Evolutionary conservation across 1,284 basidiomycete genomes (phyloP).

Genomic region (Mycosarcoma mackinlayi): DNA sequence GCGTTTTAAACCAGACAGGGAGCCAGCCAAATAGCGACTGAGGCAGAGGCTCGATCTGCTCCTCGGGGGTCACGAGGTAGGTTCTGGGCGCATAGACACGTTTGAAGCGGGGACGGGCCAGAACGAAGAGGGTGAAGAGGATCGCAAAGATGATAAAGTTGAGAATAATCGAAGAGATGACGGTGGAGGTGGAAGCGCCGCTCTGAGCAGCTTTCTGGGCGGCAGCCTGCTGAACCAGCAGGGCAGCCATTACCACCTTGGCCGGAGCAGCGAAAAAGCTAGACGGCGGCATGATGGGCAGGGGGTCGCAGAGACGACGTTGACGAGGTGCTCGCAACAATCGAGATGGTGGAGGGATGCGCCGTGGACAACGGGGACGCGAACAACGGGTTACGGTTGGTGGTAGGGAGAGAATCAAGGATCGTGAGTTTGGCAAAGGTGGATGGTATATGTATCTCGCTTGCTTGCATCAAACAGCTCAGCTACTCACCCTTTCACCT

Average conservation of each 20-base stretch:
- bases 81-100: constrained; percentile 69
- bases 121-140: constrained; percentile 66
- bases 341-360: too few species aligned
- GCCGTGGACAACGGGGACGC: not conserved
- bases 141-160: constrained; percentile 63
- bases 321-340: constrained; percentile 11
- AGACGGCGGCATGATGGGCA: constrained; percentile 39
- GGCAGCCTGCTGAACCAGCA: constrained; percentile 34
- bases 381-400: not conserved
- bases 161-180: constrained; percentile 65
- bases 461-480: too few species aligned
- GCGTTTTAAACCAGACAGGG: constrained; percentile 65
- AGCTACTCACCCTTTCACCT: too few species aligned
- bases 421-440: too few species aligned
- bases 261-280: constrained; percentile 39
- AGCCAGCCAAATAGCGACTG: constrained; percentile 69
- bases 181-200: constrained; percentile 59
- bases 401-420: not conserved
- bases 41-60: constrained; percentile 67
- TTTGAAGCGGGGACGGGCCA: constrained; percentile 68
- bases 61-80: constrained; percentile 62
- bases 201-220: constrained; percentile 24
- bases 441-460: too few species aligned
- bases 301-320: constrained; percentile 17
- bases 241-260: constrained; percentile 25